Base-by-base conservation (phyloP, 345 rosid genomes). In the Gossypium sturtianum region DNA sequence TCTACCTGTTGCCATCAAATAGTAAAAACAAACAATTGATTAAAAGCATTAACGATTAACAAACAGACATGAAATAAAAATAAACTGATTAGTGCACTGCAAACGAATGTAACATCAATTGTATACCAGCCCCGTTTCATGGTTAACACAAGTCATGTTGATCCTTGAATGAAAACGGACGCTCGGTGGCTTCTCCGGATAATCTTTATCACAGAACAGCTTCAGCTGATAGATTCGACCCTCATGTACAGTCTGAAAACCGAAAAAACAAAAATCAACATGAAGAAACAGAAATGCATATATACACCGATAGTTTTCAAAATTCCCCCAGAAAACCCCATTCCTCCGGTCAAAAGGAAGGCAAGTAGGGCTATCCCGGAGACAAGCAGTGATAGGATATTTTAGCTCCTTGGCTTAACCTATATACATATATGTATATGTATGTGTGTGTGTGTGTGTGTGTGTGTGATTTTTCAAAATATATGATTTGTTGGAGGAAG, bases 161-260 rank as follows among this genome's bases (percentile, higher is more conserved):
- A 93, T 80, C 74, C 97, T 92, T 61, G 98, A 91, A 82, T 93
- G 97, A 79, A 91, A 93, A 75, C 97, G 93, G 75, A 91, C 97
- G 59, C 84, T 93, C 15, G 98, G 98, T 60, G 98, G 97, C 86
- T 88, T 93, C 87, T 93, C 96, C 0, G 98, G 98, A 80, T 93
- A 93, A 80, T 93, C 98, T 85, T 93, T 91, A 80, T 91, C 97
- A 12, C 98, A 93, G 80, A 93, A 91, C 79, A 91, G 96, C 93
- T 93, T 93, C 90, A 93, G 83, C 81, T 91, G 97, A 83, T 93
- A 93, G 80, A 93, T 93, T 75, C 96, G 84, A 66, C 98, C 98
- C 80, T 93, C 98, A 80, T 93, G 97, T 69, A 93, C 97, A 74
- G 96, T 91, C 98, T 93, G 84, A n/a, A 9, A 76, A 52, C 47